A percentile compares a stretch with the other conserved stretches of the same genome.
Conservation (phyloP, 495 filamentous ascomycete genomes). For the Aspergillus campestris region DNA sequence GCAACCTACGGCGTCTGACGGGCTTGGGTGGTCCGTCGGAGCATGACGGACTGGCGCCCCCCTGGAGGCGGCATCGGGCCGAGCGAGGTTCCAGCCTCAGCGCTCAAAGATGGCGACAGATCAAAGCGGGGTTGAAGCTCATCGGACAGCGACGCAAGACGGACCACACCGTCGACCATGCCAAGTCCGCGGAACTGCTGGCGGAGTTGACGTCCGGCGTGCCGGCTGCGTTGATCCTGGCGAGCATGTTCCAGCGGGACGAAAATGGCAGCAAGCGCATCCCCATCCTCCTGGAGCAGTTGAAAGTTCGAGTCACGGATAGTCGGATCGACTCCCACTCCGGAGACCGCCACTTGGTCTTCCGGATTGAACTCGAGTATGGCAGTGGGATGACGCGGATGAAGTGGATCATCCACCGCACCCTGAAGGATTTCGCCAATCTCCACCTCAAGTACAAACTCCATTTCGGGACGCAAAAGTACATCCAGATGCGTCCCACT, state of each 20-base stretch:
- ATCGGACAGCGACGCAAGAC: slow-evolving; percentile 71
- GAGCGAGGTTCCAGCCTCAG: slow-evolving; percentile 67
- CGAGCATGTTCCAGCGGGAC: slow-evolving; percentile 94
- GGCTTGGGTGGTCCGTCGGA: slow-evolving; percentile 57
- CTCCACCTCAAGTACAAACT: slow-evolving; percentile 89
- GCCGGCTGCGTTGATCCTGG: slow-evolving; percentile 85
- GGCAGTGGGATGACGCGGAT: slow-evolving; percentile 91
- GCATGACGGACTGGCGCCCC: slow-evolving; percentile 38
- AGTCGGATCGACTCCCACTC: slow-evolving; percentile 56
- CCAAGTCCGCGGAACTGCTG: slow-evolving; percentile 93
- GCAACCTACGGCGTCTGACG: slow-evolving; percentile 67
- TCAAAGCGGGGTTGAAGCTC: slow-evolving; percentile 77
- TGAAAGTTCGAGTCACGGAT: slow-evolving; percentile 80
- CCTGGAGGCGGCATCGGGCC: slow-evolving; percentile 45
- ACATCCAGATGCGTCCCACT: slow-evolving; percentile 53
- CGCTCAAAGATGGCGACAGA: slow-evolving; percentile 75
- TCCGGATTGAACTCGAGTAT: slow-evolving; percentile 92
- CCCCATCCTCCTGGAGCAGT: slow-evolving; percentile 87
- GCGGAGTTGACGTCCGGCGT: slow-evolving; percentile 88
- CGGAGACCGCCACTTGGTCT: slow-evolving; percentile 74
- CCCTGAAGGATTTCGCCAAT: slow-evolving; percentile 83
- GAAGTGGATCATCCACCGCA: slow-evolving; percentile 91
- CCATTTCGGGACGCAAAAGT: slow-evolving; percentile 69
- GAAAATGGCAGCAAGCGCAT: slow-evolving; percentile 93
- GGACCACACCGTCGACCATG: slow-evolving; percentile 78